These are phyloP conservation scores for Durusdinium trenchii DNA, from an alignment of 73 alveolate genomes.

Conservation along the genomic window DNA sequence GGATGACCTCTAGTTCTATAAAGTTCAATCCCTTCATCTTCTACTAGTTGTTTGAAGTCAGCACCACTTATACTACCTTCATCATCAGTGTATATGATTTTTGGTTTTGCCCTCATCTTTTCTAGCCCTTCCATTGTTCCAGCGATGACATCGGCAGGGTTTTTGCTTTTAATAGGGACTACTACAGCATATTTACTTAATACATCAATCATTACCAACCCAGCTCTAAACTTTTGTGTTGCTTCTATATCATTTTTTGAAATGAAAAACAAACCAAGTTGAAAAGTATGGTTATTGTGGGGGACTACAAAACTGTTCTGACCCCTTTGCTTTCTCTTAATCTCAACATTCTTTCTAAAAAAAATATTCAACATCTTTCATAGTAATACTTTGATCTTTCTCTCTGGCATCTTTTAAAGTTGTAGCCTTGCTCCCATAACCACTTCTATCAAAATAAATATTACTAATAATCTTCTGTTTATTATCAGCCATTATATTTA, in stretches of 20 bases:
- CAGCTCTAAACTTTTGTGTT: too few relatives aligned
- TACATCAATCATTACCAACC: too few relatives aligned
- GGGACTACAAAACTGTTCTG: neutral
- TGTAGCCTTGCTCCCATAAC: neutral
- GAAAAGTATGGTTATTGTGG: neutral
- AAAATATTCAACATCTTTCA: conserved; percentile 28
- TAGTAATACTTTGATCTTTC: conserved; percentile 34
- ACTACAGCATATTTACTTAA: too few relatives aligned
- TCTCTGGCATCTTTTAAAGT: conserved; percentile 39
- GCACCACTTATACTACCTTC: too few relatives aligned
- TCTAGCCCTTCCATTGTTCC: too few relatives aligned
- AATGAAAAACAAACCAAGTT: neutral
- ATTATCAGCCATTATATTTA: neutral
- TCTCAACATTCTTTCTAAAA: conserved; percentile 31
- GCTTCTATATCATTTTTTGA: neutral
- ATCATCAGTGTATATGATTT: too few relatives aligned
- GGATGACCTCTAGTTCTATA: too few relatives aligned
- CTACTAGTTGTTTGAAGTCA: too few relatives aligned
- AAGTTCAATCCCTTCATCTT: too few relatives aligned
- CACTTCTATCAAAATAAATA: conserved; percentile 49
- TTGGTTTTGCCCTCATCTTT: too few relatives aligned
- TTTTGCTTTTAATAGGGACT: too few relatives aligned
- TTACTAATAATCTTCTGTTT: neutral
- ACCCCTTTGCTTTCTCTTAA: neutral
- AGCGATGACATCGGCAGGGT: too few relatives aligned